These are phyloP conservation scores for Phytophthora vignae DNA, from an alignment of 352 stramenopile genomes.

Conservation along the genomic window DNA sequence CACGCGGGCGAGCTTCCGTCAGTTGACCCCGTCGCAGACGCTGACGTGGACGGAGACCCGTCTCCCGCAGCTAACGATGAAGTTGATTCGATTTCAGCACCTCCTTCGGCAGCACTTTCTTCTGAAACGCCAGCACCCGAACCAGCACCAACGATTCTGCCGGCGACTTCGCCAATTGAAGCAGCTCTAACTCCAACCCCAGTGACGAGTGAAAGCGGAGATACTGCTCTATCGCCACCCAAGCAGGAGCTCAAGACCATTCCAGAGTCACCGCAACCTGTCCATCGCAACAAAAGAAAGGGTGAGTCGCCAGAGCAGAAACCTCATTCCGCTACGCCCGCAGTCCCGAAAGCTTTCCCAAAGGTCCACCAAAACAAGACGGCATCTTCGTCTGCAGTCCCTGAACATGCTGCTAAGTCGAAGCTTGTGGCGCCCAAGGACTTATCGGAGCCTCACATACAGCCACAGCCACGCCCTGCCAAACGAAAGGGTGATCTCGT, in stretches of 20 bases:
- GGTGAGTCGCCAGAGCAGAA: slow-evolving; percentile 18
- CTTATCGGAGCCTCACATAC: not conserved
- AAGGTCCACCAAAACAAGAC: slow-evolving; percentile 1
- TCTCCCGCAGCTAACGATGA: not conserved
- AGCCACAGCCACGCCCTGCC: slow-evolving; percentile 7
- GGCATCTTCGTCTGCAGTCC: not conserved
- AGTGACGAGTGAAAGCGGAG: not conserved
- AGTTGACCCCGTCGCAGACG: slow-evolving; percentile 13
- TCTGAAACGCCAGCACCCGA: not conserved
- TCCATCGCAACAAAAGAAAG: slow-evolving; percentile 33
- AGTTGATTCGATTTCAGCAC: slow-evolving; percentile 19
- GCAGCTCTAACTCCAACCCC: not conserved
- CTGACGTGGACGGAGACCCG: slow-evolving; percentile 9
- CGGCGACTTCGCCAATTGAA: not conserved
- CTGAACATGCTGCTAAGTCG: slow-evolving; percentile 11
- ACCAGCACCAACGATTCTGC: not conserved
- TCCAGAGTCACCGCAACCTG: slow-evolving; percentile 4
- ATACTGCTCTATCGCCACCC: no score
- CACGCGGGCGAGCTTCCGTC: no score
- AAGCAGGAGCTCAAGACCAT: slow-evolving; percentile 4
- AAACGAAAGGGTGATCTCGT: slow-evolving; percentile 30
- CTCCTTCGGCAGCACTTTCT: slow-evolving; percentile 7
- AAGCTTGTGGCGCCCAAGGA: not conserved
- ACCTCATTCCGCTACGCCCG: not conserved
- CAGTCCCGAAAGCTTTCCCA: slow-evolving; percentile 1